Evolutionary conservation across 2,329 filamentous ascomycete genomes (phyloP).

Genomic region (Drechmeria coniospora): DNA sequence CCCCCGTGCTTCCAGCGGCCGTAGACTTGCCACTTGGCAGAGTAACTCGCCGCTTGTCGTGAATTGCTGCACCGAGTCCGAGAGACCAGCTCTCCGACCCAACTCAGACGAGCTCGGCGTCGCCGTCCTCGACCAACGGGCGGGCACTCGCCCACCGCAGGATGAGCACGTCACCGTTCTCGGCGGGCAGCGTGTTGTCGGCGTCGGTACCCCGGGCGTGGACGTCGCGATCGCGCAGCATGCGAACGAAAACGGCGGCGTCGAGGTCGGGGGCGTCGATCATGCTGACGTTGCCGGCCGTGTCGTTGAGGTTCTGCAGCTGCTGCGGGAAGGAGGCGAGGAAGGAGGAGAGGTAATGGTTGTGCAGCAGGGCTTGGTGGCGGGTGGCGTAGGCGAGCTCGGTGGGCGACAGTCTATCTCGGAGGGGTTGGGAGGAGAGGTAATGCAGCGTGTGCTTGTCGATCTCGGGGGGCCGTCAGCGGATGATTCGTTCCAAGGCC

Average conservation of each 20-base stretch:
- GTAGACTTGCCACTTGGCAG: too few relatives aligned
- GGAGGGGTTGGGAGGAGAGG: slow-evolving; percentile 38
- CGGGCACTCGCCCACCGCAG: slow-evolving; percentile 64
- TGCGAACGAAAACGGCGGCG: slow-evolving; percentile 68
- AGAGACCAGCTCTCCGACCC: neutral
- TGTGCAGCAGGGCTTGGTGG: slow-evolving; percentile 71
- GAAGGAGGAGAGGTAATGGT: slow-evolving; percentile 77
- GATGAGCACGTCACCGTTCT: slow-evolving; percentile 50
- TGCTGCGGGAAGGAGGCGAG: slow-evolving; percentile 64
- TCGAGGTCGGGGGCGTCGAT: slow-evolving; percentile 75
- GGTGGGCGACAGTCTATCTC: slow-evolving; percentile 52
- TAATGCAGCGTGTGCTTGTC: slow-evolving; percentile 65
- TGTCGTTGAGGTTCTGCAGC: slow-evolving; percentile 79
- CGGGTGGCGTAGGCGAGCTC: slow-evolving; percentile 72
- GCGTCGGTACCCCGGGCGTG: slow-evolving; percentile 46
- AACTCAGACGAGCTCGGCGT: slow-evolving; percentile 44
- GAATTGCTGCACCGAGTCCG: neutral
- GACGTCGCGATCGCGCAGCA: slow-evolving; percentile 45
- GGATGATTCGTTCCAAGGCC: neutral
- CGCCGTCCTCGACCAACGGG: slow-evolving; percentile 34
- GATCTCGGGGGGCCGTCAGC: slow-evolving; percentile 37
- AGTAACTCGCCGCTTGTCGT: too few relatives aligned
- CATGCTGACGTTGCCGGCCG: slow-evolving; percentile 81
- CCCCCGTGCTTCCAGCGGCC: too few relatives aligned
- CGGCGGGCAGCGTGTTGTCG: slow-evolving; percentile 42